Evolutionary conservation across 768 basidiomycete species (phyloP).

Genomic region (Rhodotorula paludigena): DNA sequence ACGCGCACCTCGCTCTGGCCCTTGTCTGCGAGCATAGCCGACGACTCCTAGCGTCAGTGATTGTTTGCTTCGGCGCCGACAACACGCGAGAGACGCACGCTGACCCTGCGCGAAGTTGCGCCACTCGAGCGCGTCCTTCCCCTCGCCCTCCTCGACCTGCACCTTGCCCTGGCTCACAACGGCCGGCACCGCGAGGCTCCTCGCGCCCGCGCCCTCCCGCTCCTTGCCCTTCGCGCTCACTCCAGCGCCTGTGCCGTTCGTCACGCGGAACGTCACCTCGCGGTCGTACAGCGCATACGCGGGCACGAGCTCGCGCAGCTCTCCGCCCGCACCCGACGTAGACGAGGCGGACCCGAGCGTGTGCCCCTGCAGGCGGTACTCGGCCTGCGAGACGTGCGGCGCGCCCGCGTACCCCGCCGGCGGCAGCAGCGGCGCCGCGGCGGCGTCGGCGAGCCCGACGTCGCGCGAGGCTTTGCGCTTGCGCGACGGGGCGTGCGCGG

Average conservation of each 20-base stretch:
- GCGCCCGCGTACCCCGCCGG: constrained; percentile 10
- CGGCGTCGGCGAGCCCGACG: not conserved
- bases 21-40: constrained; percentile 42
- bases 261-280: constrained; percentile 30
- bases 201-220: constrained; percentile 29
- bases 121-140: constrained; percentile 64
- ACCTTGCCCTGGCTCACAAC: constrained; percentile 58
- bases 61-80: too few relatives aligned
- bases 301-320: constrained; percentile 19
- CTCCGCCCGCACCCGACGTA: not conserved
- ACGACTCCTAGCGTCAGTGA: too few relatives aligned
- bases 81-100: constrained; percentile 49
- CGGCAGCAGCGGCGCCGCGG: not conserved
- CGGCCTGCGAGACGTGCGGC: constrained; percentile 2
- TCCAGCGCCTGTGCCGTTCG: too few relatives aligned
- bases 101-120: constrained; percentile 64
- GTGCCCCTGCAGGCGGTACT: constrained; percentile 17
- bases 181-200: constrained; percentile 56
- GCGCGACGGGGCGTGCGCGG: too few relatives aligned
- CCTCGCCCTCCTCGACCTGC: constrained; percentile 59
- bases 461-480: constrained; percentile 18
- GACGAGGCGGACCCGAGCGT: not conserved
- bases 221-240: too few relatives aligned
- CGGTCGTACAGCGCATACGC: constrained; percentile 21
- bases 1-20: constrained; percentile 67